These are phyloP conservation scores for Micromonas pusilla DNA, from an alignment of 139 green algal genomes.

Conservation along the genomic window DNA sequence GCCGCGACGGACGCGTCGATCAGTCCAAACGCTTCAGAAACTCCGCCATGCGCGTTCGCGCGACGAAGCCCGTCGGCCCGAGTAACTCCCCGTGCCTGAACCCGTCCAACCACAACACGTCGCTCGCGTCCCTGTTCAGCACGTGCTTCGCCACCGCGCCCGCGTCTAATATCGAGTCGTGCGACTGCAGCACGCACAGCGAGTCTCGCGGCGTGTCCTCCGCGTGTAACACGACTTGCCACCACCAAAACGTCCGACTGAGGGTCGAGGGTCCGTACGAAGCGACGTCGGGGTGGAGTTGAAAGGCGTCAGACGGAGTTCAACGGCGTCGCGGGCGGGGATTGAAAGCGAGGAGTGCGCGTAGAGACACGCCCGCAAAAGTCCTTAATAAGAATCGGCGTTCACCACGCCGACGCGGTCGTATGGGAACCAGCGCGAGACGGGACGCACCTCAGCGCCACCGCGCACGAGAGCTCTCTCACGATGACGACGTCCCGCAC, in stretches of 20 bases:
- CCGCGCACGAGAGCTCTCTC: neutral
- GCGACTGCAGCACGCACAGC: neutral
- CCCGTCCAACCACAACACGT: neutral
- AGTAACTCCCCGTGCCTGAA: neutral
- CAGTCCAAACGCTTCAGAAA: neutral
- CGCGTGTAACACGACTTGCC: neutral
- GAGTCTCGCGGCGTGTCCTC: neutral
- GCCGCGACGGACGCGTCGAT: too few species aligned
- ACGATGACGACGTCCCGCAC: neutral
- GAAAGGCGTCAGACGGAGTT: too few species aligned
- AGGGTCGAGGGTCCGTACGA: too few species aligned
- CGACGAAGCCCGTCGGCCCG: neutral
- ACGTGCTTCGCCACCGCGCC: neutral
- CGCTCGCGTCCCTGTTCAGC: neutral
- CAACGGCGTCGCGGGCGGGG: too few species aligned
- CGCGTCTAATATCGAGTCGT: neutral
- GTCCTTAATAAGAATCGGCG: too few species aligned
- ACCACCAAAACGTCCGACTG: conserved; percentile 21
- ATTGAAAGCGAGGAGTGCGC: too few species aligned
- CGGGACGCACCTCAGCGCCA: conserved; percentile 1
- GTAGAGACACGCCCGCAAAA: too few species aligned
- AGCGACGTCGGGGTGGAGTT: too few species aligned
- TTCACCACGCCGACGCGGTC: too few species aligned
- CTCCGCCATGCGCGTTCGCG: neutral
- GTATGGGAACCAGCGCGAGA: too few species aligned